A percentile compares a stretch with the other conserved stretches of the same genome.
phyloP scores from a whole-genome alignment of 1,284 basidiomycete species.

The Sporisorium scitamineum region DNA sequence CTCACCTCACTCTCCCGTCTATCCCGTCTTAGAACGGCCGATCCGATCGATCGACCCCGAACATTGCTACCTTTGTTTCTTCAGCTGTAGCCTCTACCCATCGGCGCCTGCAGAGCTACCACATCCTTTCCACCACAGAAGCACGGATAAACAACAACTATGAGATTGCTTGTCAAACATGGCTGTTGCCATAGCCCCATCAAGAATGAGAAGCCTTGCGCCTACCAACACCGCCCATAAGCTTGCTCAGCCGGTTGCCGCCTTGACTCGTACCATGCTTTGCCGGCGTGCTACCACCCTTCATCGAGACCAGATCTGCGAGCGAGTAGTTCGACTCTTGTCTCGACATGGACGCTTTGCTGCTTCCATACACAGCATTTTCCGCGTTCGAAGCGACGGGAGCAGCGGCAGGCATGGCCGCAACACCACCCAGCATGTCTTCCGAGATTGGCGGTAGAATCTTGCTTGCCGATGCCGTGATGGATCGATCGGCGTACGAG shows the following conservation, averaged over 20 bases:
- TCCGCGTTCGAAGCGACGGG: constrained; percentile 9
- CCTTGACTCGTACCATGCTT: constrained; percentile 12
- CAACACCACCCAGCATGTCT: constrained; percentile 39
- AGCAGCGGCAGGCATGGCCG: constrained; percentile 31
- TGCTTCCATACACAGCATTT: neutral
- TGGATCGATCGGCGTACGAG: constrained; percentile 8
- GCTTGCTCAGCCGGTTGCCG: constrained; percentile 40
- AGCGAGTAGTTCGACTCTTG: constrained; percentile 30
- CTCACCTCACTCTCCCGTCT: no score
- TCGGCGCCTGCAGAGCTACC: no score
- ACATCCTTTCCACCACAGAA: no score
- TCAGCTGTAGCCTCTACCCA: neutral
- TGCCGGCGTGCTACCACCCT: constrained; percentile 9
- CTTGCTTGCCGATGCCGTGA: constrained; percentile 8
- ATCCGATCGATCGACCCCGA: neutral
- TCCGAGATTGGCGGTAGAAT: constrained; percentile 35
- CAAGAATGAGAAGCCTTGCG: constrained; percentile 29
- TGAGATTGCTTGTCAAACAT: constrained; percentile 74
- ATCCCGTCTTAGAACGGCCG: no score
- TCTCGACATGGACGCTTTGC: constrained; percentile 18
- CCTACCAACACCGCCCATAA: constrained; percentile 40
- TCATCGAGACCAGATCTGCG: constrained; percentile 20
- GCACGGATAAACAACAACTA: no score
- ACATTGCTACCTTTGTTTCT: neutral
- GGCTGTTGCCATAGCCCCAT: constrained; percentile 73